phyloP scores from a whole-genome alignment of 2,329 filamentous ascomycete genomes.

The Coniochaeta hoffmannii region DNA sequence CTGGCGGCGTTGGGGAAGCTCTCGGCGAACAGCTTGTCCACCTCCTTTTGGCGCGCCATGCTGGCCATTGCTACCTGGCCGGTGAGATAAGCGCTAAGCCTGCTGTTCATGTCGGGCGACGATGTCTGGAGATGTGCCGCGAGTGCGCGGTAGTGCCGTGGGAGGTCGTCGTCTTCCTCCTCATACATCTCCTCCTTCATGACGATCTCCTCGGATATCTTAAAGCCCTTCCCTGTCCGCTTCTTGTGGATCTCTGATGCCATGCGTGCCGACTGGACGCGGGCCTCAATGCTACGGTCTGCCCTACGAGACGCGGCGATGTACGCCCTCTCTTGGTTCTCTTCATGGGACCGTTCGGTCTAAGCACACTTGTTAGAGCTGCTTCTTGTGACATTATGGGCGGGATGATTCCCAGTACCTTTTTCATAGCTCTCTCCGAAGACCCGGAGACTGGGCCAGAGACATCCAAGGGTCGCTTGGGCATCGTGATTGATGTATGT shows the following conservation, averaged over 20 bases:
- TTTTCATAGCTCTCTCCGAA: neutral
- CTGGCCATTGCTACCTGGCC: constrained; percentile 35
- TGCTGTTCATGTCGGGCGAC: constrained; percentile 53
- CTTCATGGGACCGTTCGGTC: constrained; percentile 70
- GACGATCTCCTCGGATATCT: constrained; percentile 80
- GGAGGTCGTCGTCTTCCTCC: constrained; percentile 79
- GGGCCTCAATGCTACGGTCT: constrained; percentile 80
- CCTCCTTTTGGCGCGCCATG: constrained; percentile 34
- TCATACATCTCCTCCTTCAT: constrained; percentile 94
- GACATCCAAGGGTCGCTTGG: constrained; percentile 1
- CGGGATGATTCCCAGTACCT: no score
- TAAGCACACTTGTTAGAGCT: constrained; percentile 20
- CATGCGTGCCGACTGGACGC: constrained; percentile 77
- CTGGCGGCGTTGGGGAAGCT: constrained; percentile 33
- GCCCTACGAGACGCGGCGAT: constrained; percentile 84
- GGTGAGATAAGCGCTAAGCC: constrained; percentile 42
- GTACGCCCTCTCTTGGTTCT: constrained; percentile 83
- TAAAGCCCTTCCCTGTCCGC: constrained; percentile 74
- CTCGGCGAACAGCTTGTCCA: constrained; percentile 38
- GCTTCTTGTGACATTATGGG: no score
- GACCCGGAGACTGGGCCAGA: neutral
- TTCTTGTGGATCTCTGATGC: constrained; percentile 89
- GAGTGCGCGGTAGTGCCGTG: constrained; percentile 54
- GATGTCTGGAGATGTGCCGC: constrained; percentile 54
- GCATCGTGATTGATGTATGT: constrained; percentile 1